phyloP scores from a whole-genome alignment of 2,329 filamentous ascomycete species.

The Fusarium sulawesiense region DNA sequence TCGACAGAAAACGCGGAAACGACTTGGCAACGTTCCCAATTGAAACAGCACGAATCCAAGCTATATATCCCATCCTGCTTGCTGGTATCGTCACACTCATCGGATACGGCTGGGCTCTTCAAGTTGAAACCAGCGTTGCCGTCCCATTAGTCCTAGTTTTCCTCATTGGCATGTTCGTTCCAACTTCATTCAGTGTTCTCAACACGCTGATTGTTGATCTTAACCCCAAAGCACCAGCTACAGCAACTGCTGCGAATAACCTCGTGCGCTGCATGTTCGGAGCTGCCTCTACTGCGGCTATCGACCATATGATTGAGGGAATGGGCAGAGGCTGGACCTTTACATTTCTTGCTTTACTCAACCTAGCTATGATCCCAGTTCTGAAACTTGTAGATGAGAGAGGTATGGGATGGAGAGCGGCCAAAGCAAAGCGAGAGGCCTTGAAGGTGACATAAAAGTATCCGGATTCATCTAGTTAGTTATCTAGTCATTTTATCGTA shows the following conservation, averaged over 20 bases:
- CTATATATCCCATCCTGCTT: slow-evolving; percentile 65
- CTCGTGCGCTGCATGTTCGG: slow-evolving; percentile 71
- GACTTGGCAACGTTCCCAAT: slow-evolving; percentile 65
- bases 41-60: slow-evolving; percentile 65
- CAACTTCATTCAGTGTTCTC: slow-evolving; percentile 72
- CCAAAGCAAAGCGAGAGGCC: slow-evolving; percentile 56
- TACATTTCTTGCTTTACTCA: slow-evolving; percentile 66
- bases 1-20: slow-evolving; percentile 68
- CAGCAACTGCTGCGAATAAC: slow-evolving; percentile 73
- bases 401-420: slow-evolving; percentile 63
- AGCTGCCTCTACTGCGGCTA: slow-evolving; percentile 68
- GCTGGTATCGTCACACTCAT: slow-evolving; percentile 65
- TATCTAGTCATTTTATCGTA: slow-evolving; percentile 22
- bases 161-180: slow-evolving; percentile 67
- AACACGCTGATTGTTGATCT: slow-evolving; percentile 73
- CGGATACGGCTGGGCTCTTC: slow-evolving; percentile 68
- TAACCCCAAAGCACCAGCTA: slow-evolving; percentile 69
- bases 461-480: not conserved
- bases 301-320: slow-evolving; percentile 66
- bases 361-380: slow-evolving; percentile 60
- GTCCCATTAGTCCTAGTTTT: slow-evolving; percentile 68
- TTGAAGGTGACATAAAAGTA: slow-evolving; percentile 9
- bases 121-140: slow-evolving; percentile 62
- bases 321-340: slow-evolving; percentile 73
- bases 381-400: slow-evolving; percentile 62